Conservation (phyloP, 768 basidiomycete genomes). For the Amanita exitialis region DNA sequence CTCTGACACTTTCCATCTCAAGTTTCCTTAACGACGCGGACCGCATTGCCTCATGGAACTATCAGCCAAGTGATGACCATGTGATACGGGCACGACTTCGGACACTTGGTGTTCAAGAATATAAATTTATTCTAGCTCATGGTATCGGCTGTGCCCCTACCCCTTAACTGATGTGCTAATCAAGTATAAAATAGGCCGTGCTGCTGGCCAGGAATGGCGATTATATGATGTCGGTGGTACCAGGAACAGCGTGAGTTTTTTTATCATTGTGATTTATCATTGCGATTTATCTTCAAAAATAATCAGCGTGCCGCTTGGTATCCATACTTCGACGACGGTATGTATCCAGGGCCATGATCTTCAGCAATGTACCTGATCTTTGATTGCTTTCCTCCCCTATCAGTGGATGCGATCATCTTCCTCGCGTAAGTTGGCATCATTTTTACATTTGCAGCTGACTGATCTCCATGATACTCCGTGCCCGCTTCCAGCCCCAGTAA, state of each 20-base stretch:
- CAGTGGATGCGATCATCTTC: slow-evolving; percentile 77
- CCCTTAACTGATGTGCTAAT: neutral
- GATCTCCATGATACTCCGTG: slow-evolving; percentile 5
- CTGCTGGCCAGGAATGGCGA: slow-evolving; percentile 63
- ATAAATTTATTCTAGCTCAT: slow-evolving; percentile 53
- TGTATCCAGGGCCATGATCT: slow-evolving; percentile 9
- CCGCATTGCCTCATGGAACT: slow-evolving; percentile 51
- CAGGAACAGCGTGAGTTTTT: slow-evolving; percentile 45
- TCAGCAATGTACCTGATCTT: slow-evolving; percentile 5
- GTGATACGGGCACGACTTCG: slow-evolving; percentile 71
- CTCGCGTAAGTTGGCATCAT: slow-evolving; percentile 38
- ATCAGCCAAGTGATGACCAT: slow-evolving; percentile 67
- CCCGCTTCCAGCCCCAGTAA: slow-evolving; percentile 28
- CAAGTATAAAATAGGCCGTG: slow-evolving; percentile 32
- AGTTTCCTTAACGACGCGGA: slow-evolving; percentile 67
- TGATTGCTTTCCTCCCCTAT: slow-evolving; percentile 1
- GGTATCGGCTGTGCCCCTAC: slow-evolving; percentile 27
- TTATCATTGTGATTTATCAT: neutral
- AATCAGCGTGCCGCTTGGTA: slow-evolving; percentile 64
- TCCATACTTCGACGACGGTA: slow-evolving; percentile 71
- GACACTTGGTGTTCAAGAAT: slow-evolving; percentile 73
- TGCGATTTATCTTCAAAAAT: neutral
- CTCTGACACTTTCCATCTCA: slow-evolving; percentile 1
- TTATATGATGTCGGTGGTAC: slow-evolving; percentile 80
- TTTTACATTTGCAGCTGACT: neutral